Conservation (phyloP, 148 eudicot species). For the Spergularia bocconei region DNA sequence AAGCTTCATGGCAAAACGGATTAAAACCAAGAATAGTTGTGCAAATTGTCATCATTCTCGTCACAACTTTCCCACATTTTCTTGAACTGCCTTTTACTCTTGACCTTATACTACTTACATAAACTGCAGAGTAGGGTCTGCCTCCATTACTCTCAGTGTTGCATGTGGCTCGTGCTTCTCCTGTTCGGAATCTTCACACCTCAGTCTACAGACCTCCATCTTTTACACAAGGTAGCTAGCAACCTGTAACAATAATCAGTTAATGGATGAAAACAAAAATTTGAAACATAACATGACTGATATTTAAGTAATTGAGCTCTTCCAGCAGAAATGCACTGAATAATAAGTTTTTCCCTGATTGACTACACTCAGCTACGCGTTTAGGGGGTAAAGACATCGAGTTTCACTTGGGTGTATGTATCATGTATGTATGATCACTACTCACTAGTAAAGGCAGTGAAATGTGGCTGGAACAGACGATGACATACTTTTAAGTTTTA, state of each 20-base stretch:
- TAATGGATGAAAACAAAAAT: background rate
- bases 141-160: background rate
- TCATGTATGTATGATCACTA: no score
- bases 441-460: background rate
- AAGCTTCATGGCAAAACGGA: background rate
- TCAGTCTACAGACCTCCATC: constrained; percentile 12
- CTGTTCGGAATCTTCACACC: background rate
- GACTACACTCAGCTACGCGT: no score
- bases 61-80: background rate
- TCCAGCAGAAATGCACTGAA: no score
- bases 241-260: constrained; percentile 5
- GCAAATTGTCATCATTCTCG: background rate
- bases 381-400: background rate
- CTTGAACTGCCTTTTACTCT: constrained; percentile 11
- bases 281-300: background rate
- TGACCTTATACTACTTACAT: background rate
- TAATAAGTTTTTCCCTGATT: no score
- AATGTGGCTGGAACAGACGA: no score
- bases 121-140: background rate
- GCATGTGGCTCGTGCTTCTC: background rate
- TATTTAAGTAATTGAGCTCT: no score
- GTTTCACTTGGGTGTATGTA: background rate
- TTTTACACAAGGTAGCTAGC: background rate
- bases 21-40: background rate
- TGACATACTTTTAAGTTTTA: no score